phyloP scores from a whole-genome alignment of 257 asterid genomes.

The Capsicum rhomboideum region DNA sequence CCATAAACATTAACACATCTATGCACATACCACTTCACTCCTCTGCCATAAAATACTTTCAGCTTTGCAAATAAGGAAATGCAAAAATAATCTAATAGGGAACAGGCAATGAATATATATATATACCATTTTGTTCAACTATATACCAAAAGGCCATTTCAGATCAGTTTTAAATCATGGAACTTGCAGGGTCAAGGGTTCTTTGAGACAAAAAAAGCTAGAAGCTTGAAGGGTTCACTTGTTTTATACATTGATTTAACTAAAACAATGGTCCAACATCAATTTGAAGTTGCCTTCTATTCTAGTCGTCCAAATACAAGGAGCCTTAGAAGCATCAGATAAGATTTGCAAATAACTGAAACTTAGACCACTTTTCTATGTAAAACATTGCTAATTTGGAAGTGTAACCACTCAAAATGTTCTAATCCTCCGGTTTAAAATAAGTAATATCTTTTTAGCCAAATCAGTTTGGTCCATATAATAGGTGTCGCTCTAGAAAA shows the following conservation, averaged over 20 bases:
- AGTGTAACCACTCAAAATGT: not conserved
- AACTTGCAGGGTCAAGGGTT: not conserved
- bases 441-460: not conserved
- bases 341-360: not conserved
- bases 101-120: not conserved
- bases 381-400: not conserved
- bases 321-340: not conserved
- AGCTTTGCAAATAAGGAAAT: not conserved
- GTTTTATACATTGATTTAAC: not conserved
- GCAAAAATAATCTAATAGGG: not conserved
- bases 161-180: not conserved
- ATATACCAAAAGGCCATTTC: not conserved
- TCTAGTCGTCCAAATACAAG: not conserved
- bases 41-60: not conserved
- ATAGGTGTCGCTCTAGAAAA: not conserved
- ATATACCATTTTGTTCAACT: not conserved
- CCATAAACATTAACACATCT: too few relatives aligned
- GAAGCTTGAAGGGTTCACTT: not conserved
- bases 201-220: not conserved
- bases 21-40: too few relatives aligned
- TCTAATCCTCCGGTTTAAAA: not conserved
- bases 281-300: not conserved
- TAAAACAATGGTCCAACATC: not conserved
- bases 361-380: not conserved
- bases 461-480: not conserved